Percentiles rank a stretch among this genome's conserved stretches.
Evolutionary conservation across 148 eudicot genomes (phyloP).

Genomic region (Spergularia marina): DNA sequence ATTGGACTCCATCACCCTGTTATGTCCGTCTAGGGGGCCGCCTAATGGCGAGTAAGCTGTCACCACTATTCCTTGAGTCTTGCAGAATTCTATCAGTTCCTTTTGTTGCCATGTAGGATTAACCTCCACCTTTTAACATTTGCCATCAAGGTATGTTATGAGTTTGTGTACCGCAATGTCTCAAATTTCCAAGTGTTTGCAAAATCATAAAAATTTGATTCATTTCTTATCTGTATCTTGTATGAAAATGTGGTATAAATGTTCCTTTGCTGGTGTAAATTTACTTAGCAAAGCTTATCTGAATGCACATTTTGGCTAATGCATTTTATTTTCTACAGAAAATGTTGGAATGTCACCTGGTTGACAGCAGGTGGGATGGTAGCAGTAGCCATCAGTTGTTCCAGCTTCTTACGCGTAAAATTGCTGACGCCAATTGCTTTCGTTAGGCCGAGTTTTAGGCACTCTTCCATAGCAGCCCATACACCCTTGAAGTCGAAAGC

Average conservation of each 20-base stretch:
- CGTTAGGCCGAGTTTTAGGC: constrained; percentile 53
- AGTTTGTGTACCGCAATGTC: neutral
- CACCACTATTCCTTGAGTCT: constrained; percentile 41
- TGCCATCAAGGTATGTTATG: constrained; percentile 1
- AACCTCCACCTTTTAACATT: constrained; percentile 52
- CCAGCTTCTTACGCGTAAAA: constrained; percentile 51
- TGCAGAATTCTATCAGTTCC: constrained; percentile 55
- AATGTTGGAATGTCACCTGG: constrained; percentile 35
- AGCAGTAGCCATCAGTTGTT: constrained; percentile 42
- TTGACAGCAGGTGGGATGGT: constrained; percentile 60
- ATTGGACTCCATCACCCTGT: constrained; percentile 42
- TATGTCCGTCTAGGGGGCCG: constrained; percentile 45
- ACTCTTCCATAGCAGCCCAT: constrained; percentile 67
- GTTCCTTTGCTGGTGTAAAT: too few species aligned
- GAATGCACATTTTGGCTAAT: too few species aligned
- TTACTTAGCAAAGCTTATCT: too few species aligned
- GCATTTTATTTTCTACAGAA: neutral
- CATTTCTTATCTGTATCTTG: too few species aligned
- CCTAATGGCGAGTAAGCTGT: constrained; percentile 54
- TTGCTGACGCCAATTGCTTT: constrained; percentile 69
- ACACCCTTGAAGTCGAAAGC: constrained; percentile 47
- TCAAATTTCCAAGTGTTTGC: too few species aligned
- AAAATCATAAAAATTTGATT: too few species aligned
- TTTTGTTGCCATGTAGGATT: constrained; percentile 67
- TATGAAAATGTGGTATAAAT: too few species aligned